Base-by-base conservation (phyloP, 1,284 basidiomycete genomes). In the Rhodofomes roseus region DNA sequence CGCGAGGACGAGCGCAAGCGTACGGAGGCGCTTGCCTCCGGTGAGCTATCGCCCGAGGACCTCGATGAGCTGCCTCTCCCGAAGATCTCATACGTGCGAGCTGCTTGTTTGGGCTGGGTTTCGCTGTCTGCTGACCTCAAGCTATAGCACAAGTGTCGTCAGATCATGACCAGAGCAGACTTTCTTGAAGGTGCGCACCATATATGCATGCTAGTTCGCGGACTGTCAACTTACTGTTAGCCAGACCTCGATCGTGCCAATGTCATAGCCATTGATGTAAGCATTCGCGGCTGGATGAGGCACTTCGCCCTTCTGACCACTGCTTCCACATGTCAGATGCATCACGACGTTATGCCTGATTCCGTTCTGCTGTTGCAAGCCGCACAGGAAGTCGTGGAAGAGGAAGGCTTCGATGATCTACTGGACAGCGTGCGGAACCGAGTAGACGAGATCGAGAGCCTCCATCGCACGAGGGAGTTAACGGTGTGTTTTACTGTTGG, bases 91-190 rank as follows among this genome's bases (percentile, higher is more conserved):
- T 90, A 85, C 70, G 86, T 86, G 60, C 60, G 12, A 22, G 40
- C 55, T 63, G 54, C 37, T 23, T 25, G 44, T 53, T 55, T 60
- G 23, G 11, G 29, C 29, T 37, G 55, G n/a, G 44, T 36, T 48
- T n/a, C 55, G 36, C 43, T 56, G 50, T 34, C 34, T 64, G 44
- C 62, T 63, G 37, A 62, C 61, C 54, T 59, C 54, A 22, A 23
- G 29, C 20, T 37, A 58, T 36, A 87, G 85, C 83, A 83, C 75
- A 77, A 77, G 66, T 88, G 85, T 70, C 76, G 85, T 39, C 84
- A 89, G 69, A 86, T 94, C 55, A 93, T 92, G 92, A 93, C 91
- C 0, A 77, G 92, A 31, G 77, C 90, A 2, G 92, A 93, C 72
- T 94, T 92, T 69, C 74, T 94, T 62, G 88, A 90, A 71, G 83